phyloP scores from a whole-genome alignment of 768 basidiomycete species.

The Panus rudis region DNA sequence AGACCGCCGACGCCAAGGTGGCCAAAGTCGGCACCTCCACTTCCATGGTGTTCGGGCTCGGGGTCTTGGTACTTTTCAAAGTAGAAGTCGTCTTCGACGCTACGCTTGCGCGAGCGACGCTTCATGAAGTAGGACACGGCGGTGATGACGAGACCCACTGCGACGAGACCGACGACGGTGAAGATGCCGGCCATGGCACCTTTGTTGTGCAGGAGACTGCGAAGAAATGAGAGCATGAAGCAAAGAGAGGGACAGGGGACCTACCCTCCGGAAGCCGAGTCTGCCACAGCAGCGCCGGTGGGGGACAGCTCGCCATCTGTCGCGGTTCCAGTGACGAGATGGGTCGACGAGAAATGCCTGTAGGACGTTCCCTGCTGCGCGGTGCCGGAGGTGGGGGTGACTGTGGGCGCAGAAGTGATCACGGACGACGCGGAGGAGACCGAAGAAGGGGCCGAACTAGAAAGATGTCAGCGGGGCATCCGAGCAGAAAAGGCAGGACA shows the following conservation, averaged over 20 bases:
- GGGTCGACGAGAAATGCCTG: constrained; percentile 6
- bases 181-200: constrained; percentile 42
- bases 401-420: not conserved
- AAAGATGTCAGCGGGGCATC: not conserved
- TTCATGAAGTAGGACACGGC: constrained; percentile 23
- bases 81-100: constrained; percentile 23
- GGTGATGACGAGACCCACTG: constrained; percentile 25
- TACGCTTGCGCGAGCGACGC: constrained; percentile 20
- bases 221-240: not conserved
- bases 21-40: not conserved
- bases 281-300: constrained; percentile 2
- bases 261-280: constrained; percentile 6
- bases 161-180: constrained; percentile 32
- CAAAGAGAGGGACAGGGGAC: not conserved
- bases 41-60: constrained; percentile 6
- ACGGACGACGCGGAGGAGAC: not conserved
- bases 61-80: constrained; percentile 21
- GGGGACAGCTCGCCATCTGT: not conserved
- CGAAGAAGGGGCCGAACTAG: not conserved
- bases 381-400: not conserved
- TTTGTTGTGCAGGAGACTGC: constrained; percentile 41
- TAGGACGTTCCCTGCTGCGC: constrained; percentile 3
- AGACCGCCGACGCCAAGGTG: constrained; percentile 2
- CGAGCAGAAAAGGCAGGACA: not conserved
- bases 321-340: not conserved